These are phyloP conservation scores for Eucalyptus regnans DNA, from an alignment of 345 rosid species.

Conservation along the genomic window DNA sequence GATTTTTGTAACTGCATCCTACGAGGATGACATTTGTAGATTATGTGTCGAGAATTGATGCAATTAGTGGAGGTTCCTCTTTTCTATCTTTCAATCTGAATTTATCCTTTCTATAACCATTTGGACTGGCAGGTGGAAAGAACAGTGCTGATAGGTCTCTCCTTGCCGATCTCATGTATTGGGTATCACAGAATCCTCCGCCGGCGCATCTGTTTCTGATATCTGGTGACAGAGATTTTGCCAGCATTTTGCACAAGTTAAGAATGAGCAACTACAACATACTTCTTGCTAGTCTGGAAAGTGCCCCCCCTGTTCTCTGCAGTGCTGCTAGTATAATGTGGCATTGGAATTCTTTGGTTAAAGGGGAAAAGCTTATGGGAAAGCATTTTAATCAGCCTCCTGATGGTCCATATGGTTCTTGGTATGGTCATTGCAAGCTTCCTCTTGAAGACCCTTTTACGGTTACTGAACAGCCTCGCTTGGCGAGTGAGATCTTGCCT, in stretches of 20 bases:
- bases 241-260: conserved; percentile 48
- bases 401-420: conserved; percentile 84
- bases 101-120: not conserved
- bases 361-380: conserved; percentile 33
- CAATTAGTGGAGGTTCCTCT: not conserved
- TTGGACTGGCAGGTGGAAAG: conserved; percentile 46
- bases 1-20: not conserved
- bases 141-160: conserved; percentile 77
- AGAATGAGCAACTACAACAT: conserved; percentile 91
- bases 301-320: conserved; percentile 41
- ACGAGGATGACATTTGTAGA: not conserved
- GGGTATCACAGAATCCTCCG: conserved; percentile 87
- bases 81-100: not conserved
- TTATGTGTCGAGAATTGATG: not conserved
- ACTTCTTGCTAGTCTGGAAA: conserved; percentile 51
- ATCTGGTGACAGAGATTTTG: conserved; percentile 66
- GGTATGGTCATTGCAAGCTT: conserved; percentile 75
- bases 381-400: conserved; percentile 80
- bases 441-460: conserved; percentile 65
- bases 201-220: conserved; percentile 87
- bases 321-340: conserved; percentile 95
- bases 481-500: conserved; percentile 13
- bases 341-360: conserved; percentile 58
- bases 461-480: conserved; percentile 9
- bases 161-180: conserved; percentile 58